These are phyloP conservation scores for Phanerodontia chrysosporium DNA, from an alignment of 768 basidiomycete genomes.

Conservation along the genomic window DNA sequence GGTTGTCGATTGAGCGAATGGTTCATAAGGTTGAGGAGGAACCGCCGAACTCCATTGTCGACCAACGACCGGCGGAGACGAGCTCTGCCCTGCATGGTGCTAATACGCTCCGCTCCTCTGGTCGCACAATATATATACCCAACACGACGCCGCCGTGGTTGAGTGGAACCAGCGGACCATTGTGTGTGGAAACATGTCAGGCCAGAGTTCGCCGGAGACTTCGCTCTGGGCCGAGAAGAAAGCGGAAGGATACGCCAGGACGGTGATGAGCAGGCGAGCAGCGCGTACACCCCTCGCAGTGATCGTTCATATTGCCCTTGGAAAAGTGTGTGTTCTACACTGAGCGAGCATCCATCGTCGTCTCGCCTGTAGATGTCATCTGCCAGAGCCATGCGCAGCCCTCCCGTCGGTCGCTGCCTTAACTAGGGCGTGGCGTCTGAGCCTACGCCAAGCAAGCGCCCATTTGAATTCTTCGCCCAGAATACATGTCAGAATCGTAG, in stretches of 20 bases:
- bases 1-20: too few relatives aligned
- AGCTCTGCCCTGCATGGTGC: too few relatives aligned
- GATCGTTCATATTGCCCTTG: not conserved
- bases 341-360: not conserved
- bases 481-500: too few relatives aligned
- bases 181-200: not conserved
- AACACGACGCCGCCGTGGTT: not conserved
- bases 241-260: too few relatives aligned
- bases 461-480: too few relatives aligned
- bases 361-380: too few relatives aligned
- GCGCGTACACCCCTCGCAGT: not conserved
- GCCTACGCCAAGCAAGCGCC: not conserved
- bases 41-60: too few relatives aligned
- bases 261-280: not conserved
- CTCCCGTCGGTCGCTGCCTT: too few relatives aligned
- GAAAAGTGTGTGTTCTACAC: not conserved
- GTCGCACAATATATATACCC: not conserved
- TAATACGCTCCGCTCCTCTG: not conserved
- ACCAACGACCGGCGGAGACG: too few relatives aligned
- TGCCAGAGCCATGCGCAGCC: too few relatives aligned
- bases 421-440: not conserved
- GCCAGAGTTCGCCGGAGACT: not conserved
- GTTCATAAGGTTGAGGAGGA: too few relatives aligned
- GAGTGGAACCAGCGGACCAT: not conserved
- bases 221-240: too few relatives aligned